Conservation (phyloP, 78 protist genomes). For the Polysphondylium violaceum region DNA sequence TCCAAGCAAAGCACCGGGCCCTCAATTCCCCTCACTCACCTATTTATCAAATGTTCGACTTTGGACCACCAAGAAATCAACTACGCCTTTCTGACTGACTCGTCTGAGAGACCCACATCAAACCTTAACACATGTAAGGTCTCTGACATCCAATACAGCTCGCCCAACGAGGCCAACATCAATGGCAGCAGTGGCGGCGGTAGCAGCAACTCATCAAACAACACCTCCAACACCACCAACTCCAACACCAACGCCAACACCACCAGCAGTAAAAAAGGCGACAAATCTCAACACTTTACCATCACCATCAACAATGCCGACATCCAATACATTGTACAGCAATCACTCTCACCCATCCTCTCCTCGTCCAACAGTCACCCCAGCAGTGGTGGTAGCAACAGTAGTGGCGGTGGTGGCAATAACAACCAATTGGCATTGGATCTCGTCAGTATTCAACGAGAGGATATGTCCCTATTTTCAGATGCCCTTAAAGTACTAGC, state of each 20-base stretch:
- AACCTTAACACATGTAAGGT: neutral
- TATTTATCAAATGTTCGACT: slow-evolving; percentile 4
- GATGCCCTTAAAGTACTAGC: slow-evolving; percentile 19
- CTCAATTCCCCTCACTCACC: neutral
- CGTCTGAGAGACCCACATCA: neutral
- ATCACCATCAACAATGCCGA: neutral
- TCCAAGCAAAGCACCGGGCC: no score
- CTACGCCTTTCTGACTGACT: neutral
- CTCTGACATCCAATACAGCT: neutral
- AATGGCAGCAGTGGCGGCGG: neutral
- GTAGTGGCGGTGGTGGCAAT: no score
- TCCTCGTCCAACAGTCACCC: no score
- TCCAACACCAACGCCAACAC: neutral
- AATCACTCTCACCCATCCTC: neutral
- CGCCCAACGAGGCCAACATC: slow-evolving; percentile 8
- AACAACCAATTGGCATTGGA: neutral
- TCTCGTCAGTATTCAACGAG: neutral
- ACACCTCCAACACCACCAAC: neutral
- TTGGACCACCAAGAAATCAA: neutral
- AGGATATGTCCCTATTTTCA: slow-evolving; percentile 30
- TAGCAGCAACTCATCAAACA: neutral
- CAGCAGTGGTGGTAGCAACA: no score
- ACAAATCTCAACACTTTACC: neutral
- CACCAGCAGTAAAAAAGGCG: neutral
- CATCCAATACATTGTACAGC: no score